phyloP scores from a whole-genome alignment of 164 flowering plant genomes.

The Aristolochia contorta region DNA sequence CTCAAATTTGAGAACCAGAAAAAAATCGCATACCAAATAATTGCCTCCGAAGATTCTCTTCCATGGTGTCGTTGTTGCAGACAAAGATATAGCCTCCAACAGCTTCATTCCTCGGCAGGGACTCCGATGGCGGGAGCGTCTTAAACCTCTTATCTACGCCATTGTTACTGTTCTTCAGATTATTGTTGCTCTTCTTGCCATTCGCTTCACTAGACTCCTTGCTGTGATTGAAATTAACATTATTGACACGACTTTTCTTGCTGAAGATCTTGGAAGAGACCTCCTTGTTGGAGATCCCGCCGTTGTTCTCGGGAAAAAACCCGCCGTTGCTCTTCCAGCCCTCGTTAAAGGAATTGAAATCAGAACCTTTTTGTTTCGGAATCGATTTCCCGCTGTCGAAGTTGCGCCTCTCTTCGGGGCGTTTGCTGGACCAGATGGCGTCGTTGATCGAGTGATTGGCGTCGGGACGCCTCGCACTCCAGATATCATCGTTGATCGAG shows the following conservation, averaged over 20 bases:
- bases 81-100: conserved; percentile 94
- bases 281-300: conserved; percentile 28
- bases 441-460: conserved; percentile 64
- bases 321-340: conserved; percentile 31
- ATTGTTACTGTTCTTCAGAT: conserved; percentile 13
- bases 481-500: conserved; percentile 70
- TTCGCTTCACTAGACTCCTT: not conserved
- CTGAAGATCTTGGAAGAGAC: conserved; percentile 6
- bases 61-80: conserved; percentile 97
- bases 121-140: conserved; percentile 82
- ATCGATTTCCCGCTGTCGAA: conserved; percentile 42
- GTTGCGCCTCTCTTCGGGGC: conserved; percentile 50
- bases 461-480: conserved; percentile 26
- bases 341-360: conserved; percentile 31
- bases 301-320: conserved; percentile 5
- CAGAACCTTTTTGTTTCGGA: conserved; percentile 12
- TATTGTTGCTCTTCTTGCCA: conserved; percentile 14
- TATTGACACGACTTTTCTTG: conserved; percentile 8
- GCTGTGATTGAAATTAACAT: conserved; percentile 4
- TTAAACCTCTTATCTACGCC: conserved; percentile 77
- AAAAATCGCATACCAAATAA: conserved; percentile 69
- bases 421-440: conserved; percentile 52
- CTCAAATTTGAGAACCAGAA: not conserved
- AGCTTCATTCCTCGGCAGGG: conserved; percentile 73
- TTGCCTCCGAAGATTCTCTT: conserved; percentile 77